Evolutionary conservation across 257 asterid genomes (phyloP).

Genomic region (Plantago elongata): DNA sequence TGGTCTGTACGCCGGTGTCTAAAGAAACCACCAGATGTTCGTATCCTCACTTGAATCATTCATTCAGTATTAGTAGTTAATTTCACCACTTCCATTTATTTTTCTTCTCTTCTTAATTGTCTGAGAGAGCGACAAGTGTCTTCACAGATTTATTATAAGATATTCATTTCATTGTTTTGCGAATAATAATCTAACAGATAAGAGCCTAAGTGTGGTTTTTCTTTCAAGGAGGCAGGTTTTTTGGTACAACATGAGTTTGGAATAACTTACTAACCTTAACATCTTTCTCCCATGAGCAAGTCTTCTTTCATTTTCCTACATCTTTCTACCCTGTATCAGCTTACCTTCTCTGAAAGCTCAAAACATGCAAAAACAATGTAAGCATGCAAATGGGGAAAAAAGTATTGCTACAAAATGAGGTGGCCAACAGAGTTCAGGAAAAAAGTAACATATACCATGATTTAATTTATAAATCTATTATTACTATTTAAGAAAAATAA

Average conservation of each 20-base stretch:
- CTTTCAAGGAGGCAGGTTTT: background rate
- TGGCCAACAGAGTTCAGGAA: background rate
- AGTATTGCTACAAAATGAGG: background rate
- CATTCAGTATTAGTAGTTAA: slow-evolving; percentile 1
- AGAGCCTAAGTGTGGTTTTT: slow-evolving; percentile 4
- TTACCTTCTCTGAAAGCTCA: background rate
- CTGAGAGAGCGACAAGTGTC: background rate
- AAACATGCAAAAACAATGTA: slow-evolving; percentile 2
- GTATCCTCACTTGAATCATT: background rate
- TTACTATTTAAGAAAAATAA: too few relatives aligned
- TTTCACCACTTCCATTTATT: background rate
- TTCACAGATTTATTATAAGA: background rate
- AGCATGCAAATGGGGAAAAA: background rate
- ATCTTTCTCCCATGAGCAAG: background rate
- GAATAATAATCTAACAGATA: background rate
- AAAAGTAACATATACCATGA: background rate
- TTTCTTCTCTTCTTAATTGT: background rate
- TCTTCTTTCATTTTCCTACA: background rate
- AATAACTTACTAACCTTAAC: background rate
- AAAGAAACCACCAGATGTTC: background rate
- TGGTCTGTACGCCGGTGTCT: slow-evolving; percentile 22
- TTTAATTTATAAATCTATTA: background rate
- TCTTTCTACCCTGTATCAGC: background rate
- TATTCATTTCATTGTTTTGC: background rate
- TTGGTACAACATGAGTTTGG: background rate